Conservation (phyloP, 352 stramenopile genomes). For the Globisporangium camurandrum region DNA sequence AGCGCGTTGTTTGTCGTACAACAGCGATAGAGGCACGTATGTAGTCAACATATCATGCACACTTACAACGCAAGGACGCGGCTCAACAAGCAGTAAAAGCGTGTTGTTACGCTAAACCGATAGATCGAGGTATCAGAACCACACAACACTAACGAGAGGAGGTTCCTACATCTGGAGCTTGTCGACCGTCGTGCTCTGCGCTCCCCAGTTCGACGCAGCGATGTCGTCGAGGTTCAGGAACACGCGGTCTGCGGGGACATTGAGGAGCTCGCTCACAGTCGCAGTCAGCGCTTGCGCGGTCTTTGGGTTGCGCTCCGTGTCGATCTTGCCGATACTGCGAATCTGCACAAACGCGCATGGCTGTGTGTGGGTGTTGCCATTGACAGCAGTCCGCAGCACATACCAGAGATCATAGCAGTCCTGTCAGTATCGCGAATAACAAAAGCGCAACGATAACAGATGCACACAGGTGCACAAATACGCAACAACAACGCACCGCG, state of each 20-base stretch:
- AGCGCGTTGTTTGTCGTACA: not conserved
- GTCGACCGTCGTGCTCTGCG: conserved; percentile 7
- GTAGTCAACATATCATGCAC: not conserved
- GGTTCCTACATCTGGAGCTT: not conserved
- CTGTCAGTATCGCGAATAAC: too few species aligned
- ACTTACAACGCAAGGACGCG: too few species aligned
- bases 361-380: too few species aligned
- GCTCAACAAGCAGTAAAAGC: too few species aligned
- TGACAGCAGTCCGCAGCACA: too few species aligned
- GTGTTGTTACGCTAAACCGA: too few species aligned
- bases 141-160: not conserved
- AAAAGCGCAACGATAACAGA: too few species aligned
- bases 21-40: not conserved
- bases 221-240: conserved; percentile 38
- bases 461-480: not conserved
- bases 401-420: not conserved
- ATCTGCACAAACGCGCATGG: conserved; percentile 20
- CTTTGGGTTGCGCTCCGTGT: conserved; percentile 21
- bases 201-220: conserved; percentile 21
- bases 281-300: conserved; percentile 12
- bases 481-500: conserved; percentile 3
- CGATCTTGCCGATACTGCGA: conserved; percentile 19
- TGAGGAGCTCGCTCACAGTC: conserved; percentile 11
- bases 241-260: conserved; percentile 20
- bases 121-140: too few species aligned